Percentiles rank a stretch among this genome's conserved stretches.
Evolutionary conservation across 768 basidiomycete genomes (phyloP).

Genomic region (Pholiota microspora): DNA sequence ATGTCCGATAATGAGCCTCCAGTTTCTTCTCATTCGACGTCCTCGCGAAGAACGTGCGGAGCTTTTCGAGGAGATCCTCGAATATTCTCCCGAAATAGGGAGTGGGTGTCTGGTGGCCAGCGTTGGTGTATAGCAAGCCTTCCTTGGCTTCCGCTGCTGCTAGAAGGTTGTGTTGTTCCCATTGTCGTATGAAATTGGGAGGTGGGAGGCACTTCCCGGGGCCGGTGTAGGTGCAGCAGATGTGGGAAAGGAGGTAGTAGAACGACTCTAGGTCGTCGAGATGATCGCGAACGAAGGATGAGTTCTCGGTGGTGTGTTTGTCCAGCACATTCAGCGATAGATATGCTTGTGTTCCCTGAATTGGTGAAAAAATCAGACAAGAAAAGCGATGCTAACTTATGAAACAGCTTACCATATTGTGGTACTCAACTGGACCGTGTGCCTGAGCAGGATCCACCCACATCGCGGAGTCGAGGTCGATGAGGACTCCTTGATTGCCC

Average conservation of each 20-base stretch:
- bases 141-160: background rate
- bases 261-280: constrained; percentile 16
- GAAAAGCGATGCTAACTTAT: background rate
- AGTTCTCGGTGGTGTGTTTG: background rate
- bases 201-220: background rate
- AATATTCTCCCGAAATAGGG: constrained; percentile 1
- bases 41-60: background rate
- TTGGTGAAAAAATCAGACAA: background rate
- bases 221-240: constrained; percentile 3
- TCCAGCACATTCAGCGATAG: constrained; percentile 12
- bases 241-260: constrained; percentile 10
- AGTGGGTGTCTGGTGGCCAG: background rate
- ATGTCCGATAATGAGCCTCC: too few relatives aligned
- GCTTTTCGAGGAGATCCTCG: background rate
- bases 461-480: constrained; percentile 18
- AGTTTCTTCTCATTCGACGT: too few relatives aligned
- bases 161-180: background rate
- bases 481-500: constrained; percentile 2
- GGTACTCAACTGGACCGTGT: background rate
- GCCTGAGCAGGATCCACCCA: background rate
- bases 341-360: constrained; percentile 14
- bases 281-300: constrained; percentile 4
- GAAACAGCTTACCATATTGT: constrained; percentile 3
- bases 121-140: background rate
- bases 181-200: background rate